Evolutionary conservation across 345 rosid genomes (phyloP).

Genomic region (Bruguiera gymnorhiza): DNA sequence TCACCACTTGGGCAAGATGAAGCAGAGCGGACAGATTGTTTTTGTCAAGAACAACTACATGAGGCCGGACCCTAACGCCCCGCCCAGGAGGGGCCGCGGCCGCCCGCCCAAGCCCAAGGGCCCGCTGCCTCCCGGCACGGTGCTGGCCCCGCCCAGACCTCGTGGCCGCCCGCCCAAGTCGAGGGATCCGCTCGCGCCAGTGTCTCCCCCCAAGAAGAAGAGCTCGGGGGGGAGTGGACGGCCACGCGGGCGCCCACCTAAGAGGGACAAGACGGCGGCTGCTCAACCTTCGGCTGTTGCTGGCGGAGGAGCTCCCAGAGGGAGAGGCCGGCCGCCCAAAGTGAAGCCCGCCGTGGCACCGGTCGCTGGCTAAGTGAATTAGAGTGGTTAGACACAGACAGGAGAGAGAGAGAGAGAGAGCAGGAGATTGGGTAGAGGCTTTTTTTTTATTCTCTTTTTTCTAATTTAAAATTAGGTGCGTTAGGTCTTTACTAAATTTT

Average conservation of each 20-base stretch:
- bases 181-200: conserved; percentile 40
- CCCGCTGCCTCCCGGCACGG: conserved; percentile 22
- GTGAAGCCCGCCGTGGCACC: conserved; percentile 65
- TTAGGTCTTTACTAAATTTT: conserved; percentile 14
- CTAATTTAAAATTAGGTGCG: conserved; percentile 8
- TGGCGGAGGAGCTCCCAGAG: conserved; percentile 39
- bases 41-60: conserved; percentile 68
- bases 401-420: not conserved
- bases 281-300: conserved; percentile 29
- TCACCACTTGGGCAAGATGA: conserved; percentile 66
- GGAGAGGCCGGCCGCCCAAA: conserved; percentile 83
- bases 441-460: not conserved
- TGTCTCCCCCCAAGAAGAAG: conserved; percentile 14
- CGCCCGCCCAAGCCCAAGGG: conserved; percentile 73
- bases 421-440: not conserved
- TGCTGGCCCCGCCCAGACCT: conserved; percentile 46
- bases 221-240: conserved; percentile 27
- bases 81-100: conserved; percentile 80
- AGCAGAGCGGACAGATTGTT: conserved; percentile 50
- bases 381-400: not conserved
- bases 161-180: conserved; percentile 75
- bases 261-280: conserved; percentile 37
- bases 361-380: conserved; percentile 45
- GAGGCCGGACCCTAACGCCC: conserved; percentile 67
- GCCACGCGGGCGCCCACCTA: conserved; percentile 76